Evolutionary conservation across 208 protist genomes (phyloP), one percentile per base, ranked within the genome.

Genomic region (Angomonas ambiguus): DNA sequence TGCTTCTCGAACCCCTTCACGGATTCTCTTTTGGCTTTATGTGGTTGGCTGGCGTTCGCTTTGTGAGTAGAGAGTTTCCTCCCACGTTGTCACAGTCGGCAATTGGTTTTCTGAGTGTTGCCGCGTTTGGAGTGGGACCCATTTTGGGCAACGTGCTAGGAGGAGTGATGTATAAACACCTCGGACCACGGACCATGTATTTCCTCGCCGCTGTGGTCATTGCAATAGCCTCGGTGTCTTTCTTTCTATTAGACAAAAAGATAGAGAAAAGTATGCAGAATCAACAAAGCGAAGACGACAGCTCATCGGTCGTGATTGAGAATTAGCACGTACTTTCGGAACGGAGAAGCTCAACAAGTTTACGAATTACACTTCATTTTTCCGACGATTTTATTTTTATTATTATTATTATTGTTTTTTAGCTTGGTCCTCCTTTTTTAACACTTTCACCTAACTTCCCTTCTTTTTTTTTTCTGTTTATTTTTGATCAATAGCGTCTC

Each of bases 1-100:
- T 93, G 34, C 67, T 88, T 5, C 67, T 91, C 22, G 84, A 91
- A 51, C 83, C 85, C 13, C 67, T 92, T 38, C 88, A 91, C 63
- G 88, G 85, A 56, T 42, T 92, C 49, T 82, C 83, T 30, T 94
- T 90, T 65, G 80, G 62, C 62, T 62, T 85, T 35, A 83, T 79
- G 74, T 92, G 88, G 85, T 60, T 85, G 24, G 72, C 81, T 3
- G 76, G 69, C 11, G 41, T 91, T 25, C 59, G 80, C 42, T 18
- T 80, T 32, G 57, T 92, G 31, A 65, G 66, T 35, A 27, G 51
- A 10, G 67, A 67, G 33, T 86, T 88, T 59, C 84, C 85, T 1
- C 60, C 68, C 1, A 67, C 78, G 42, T 69, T 86, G 8, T 67
- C 78, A n/a, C 72, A 59, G 65, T 83, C 77, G 33, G 76, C 77